Evolutionary conservation across 1,284 basidiomycete species (phyloP), one percentile per base, ranked within the genome.

Genomic region (Ceratobasidium sp.): DNA sequence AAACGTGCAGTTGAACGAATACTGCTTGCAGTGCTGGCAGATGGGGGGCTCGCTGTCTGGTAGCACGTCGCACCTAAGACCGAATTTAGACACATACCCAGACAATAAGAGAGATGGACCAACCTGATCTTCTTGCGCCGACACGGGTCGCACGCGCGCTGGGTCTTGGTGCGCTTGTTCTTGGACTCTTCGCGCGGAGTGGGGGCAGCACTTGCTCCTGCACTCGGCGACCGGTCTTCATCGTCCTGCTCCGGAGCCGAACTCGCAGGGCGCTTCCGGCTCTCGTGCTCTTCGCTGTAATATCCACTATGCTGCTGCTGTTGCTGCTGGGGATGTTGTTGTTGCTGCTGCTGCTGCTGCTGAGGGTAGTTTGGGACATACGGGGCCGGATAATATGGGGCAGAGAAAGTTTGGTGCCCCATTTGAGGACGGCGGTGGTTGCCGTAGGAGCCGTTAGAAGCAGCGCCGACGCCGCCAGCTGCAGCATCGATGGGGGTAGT

Each of bases 1-100:
- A 83, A 96, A 98, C 14, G 95, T 97, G 81, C 95, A 98, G 77
- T 96, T 94, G 77, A 95, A 93, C 49, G 89, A 87, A 79, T 95
- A 95, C 80, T 95, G 92, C 77, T 93, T 91, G 85, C 93, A 95
- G 80, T 95, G 93, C 77, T 92, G 90, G 79, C 94, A 95, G 64
- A 89, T 78, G 14, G 91, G 89, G 0, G 93, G 91, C 7, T 94
- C 92, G 30, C 86, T 80, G 77, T 94, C 92, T 4, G 84, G 46
- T 47, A 95, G 83, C 75, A 94, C 85, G 79, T 95, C 93, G 81
- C 93, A 95, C 79, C 93, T 91, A 78, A 73, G 5, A 26, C 38
- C 58, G 21, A 76, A 59, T 23, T 73, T 76, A n/a, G 63, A 44
- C 14, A 50, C 21, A 81, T 76, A 82, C 79, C 59, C 80, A 14